Conservation (phyloP, 176 grass and related monocot genomes). For the Carex myosuroides region DNA sequence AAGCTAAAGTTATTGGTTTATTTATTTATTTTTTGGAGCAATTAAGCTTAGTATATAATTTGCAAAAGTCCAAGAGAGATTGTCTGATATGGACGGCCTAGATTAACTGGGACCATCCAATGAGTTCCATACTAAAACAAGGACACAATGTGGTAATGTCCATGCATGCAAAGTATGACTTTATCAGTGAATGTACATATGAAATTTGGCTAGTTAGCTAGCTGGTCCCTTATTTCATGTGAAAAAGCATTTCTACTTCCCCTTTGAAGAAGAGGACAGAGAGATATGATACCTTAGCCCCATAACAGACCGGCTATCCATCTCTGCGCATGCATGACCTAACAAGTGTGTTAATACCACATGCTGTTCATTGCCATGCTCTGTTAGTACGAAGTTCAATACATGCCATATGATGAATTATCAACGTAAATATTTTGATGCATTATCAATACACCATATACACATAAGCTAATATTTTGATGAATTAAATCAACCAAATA, state of each 20-base stretch:
- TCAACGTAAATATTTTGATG: too few species aligned
- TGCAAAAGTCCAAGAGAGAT: too few species aligned
- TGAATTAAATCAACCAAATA: background rate
- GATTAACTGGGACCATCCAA: too few species aligned
- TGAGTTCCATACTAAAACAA: too few species aligned
- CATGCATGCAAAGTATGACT: background rate
- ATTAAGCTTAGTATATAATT: too few species aligned
- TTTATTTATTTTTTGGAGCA: too few species aligned
- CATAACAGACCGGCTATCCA: background rate
- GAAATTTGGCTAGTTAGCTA: background rate
- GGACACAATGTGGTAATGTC: background rate
- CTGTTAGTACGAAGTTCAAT: background rate
- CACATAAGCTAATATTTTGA: background rate
- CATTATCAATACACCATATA: too few species aligned
- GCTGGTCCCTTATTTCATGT: constrained; percentile 4
- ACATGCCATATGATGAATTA: background rate
- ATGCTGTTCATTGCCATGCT: background rate
- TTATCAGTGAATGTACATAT: background rate
- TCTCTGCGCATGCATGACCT: background rate
- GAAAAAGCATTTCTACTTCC: background rate
- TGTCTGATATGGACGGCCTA: too few species aligned
- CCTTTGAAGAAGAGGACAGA: background rate
- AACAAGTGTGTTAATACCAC: background rate
- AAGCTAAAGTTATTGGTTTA: too few species aligned
- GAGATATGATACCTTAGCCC: background rate